phyloP scores from a whole-genome alignment of 2,329 filamentous ascomycete species.

The Pseudocercospora pini-densiflorae region DNA sequence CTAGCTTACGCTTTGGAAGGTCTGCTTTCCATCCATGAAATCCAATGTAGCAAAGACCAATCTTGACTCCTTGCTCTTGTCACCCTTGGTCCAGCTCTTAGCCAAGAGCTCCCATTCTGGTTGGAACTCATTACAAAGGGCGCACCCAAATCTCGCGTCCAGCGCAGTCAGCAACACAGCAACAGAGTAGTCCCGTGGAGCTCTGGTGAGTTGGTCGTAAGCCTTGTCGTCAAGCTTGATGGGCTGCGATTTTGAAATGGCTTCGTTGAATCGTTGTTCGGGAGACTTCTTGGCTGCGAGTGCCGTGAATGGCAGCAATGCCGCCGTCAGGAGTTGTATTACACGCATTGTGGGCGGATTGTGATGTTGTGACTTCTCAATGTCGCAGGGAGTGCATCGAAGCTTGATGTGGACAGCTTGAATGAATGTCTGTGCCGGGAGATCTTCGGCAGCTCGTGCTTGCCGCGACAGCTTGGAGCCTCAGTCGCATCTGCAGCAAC shows the following conservation, averaged over 20 bases:
- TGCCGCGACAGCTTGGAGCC: slow-evolving; percentile 4
- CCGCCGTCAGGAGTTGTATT: slow-evolving; percentile 65
- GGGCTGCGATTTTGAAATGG: slow-evolving; percentile 71
- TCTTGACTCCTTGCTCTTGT: slow-evolving; percentile 73
- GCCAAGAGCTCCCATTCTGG: slow-evolving; percentile 89
- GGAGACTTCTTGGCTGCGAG: slow-evolving; percentile 60
- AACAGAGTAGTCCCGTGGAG: slow-evolving; percentile 81
- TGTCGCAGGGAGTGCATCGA: not conserved
- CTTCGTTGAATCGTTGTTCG: slow-evolving; percentile 71
- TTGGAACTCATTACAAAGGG: slow-evolving; percentile 87
- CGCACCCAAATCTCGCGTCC: slow-evolving; percentile 81
- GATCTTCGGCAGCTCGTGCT: not conserved
- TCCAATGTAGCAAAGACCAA: slow-evolving; percentile 85
- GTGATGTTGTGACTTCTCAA: not conserved
- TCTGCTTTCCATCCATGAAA: slow-evolving; percentile 80
- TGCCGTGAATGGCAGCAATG: slow-evolving; percentile 61
- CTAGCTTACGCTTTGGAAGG: slow-evolving; percentile 93
- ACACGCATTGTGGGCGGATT: slow-evolving; percentile 66
- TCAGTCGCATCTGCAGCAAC: not conserved
- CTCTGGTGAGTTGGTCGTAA: slow-evolving; percentile 75
- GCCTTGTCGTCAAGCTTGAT: slow-evolving; percentile 77
- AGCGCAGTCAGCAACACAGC: slow-evolving; percentile 85
- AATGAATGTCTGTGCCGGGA: not conserved
- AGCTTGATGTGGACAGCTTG: slow-evolving; percentile 10
- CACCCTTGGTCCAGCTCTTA: slow-evolving; percentile 85